Evolutionary conservation across 2,329 filamentous ascomycete species (phyloP).

Genomic region (Cladosporium cucumerinum): DNA sequence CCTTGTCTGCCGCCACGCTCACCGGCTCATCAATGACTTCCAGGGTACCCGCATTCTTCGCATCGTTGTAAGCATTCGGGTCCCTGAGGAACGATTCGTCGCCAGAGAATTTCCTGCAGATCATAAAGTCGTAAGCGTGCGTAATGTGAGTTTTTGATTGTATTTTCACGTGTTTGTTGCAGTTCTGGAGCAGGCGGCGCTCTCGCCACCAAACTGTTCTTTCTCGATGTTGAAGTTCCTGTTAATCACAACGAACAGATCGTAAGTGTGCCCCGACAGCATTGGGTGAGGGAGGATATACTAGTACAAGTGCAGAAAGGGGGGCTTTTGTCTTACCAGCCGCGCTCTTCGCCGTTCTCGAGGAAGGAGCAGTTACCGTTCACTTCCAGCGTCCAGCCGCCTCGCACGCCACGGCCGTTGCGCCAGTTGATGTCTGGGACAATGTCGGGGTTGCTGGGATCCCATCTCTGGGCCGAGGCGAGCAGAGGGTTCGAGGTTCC

Average conservation of each 20-base stretch:
- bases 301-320: not conserved
- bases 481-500: slow-evolving; percentile 1
- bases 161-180: not conserved
- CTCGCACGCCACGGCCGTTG: slow-evolving; percentile 60
- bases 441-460: slow-evolving; percentile 30
- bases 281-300: slow-evolving; percentile 3
- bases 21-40: slow-evolving; percentile 7
- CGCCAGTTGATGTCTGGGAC: slow-evolving; percentile 53
- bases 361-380: slow-evolving; percentile 88
- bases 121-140: slow-evolving; percentile 12
- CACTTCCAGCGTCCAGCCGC: slow-evolving; percentile 73
- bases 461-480: slow-evolving; percentile 25
- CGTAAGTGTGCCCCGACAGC: slow-evolving; percentile 25
- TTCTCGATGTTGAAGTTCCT: slow-evolving; percentile 36
- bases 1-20: not conserved
- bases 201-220: slow-evolving; percentile 8
- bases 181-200: not conserved
- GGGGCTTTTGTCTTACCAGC: slow-evolving; percentile 61
- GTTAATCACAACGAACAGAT: slow-evolving; percentile 17
- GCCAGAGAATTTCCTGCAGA: slow-evolving; percentile 51
- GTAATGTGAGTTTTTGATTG: slow-evolving; percentile 5
- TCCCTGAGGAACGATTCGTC: slow-evolving; percentile 54
- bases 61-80: slow-evolving; percentile 39
- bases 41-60: slow-evolving; percentile 20
- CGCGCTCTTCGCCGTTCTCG: slow-evolving; percentile 74